Base-by-base conservation (phyloP, 805 yeast species). In the Wickerhamiella azyma region DNA sequence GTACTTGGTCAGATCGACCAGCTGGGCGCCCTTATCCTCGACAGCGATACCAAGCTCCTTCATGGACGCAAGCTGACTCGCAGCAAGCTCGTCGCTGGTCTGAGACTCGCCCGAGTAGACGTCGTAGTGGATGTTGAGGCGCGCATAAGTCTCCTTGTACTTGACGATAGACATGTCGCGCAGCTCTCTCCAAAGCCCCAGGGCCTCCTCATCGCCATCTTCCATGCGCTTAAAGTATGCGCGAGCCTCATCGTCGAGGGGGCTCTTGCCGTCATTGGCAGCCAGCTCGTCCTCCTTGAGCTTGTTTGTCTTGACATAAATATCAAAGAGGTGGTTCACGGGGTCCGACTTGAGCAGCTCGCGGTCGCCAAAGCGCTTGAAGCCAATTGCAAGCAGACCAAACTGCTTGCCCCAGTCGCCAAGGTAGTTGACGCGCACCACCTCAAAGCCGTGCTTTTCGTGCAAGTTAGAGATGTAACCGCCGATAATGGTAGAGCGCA, bases 391-490 rank as follows among this genome's bases (percentile, higher is more conserved):
- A 55, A 92, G 72, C 39, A 92, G 55, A 65, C 98, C 99, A 59
- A 89, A 92, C 70, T 92, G 99, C 67, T 92, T 92, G 48, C 99
- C 99, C 98, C 98, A 92, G 67, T 92, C 99, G 59, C 99, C 99
- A 54, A 92, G 72, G 66, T 92, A 92, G 71, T 92, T 92, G 70
- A 89, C 73, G 67, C 96, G 77, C 54, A 74, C 67, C 39, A 92
- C 98, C n/a, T 85, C 75, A 84, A 89, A 92, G 40, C 97, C 98
- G 48, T 80, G 70, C 55, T 76, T 79, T 66, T 86, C 96, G 62
- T 92, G 84, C 62, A 92, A 71, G 66, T 88, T 89, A 36, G 95
- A 68, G 41, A 92, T 64, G 69, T 86, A 92, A 13, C 97, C 97
- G 56, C 99, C 99, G 62, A 92, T 92, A 60, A 92, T 92, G 39